Evolutionary conservation across 2,329 filamentous ascomycete species (phyloP), one percentile per base, ranked within the genome.

Genomic region (Fusarium austroafricanum): DNA sequence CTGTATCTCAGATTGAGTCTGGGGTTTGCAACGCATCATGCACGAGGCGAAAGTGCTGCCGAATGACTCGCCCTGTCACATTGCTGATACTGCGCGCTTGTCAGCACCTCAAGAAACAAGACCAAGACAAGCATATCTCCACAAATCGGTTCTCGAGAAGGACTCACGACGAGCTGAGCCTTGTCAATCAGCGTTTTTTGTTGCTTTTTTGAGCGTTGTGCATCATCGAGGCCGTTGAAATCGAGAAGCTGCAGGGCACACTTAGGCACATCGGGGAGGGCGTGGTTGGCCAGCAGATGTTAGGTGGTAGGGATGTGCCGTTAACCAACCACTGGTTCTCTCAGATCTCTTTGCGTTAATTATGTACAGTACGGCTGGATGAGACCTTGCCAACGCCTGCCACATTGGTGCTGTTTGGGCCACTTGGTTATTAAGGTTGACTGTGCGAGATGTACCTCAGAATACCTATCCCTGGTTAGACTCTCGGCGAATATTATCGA

Each of bases 171-270:
- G 56, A 55, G 59, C 59, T 59, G 45, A 58, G 50, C 38, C 35
- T 58, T 42, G 45, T 38, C 35, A 50, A 46, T 33, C 35, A 43
- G 50, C 14, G 33, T 45, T 60, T 42, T 46, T 56, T 42, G 56
- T 63, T 68, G 60, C 67, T 63, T 67, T 68, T 69, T 68, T 43
- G 65, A 65, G 71, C 65, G 43, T 46, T 53, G 57, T 72, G 68
- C 67, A 72, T 69, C 56, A 64, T 59, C 59, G 59, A 52, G 55
- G 50, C 71, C 69, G 67, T 72, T 73, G 61, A 64, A 64, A 67
- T 71, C 71, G 66, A 70, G 52, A 58, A 54, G 58, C 69, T 72
- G 71, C 71, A 72, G 67, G 67, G 54, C 61, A 61, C 37, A 62
- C 69, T 65, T 61, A 58, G 65, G 61, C 61, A 61, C 55, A 62